These are phyloP conservation scores for Pleurostoma richardsiae DNA, from an alignment of 2,329 filamentous ascomycete genomes.

Conservation along the genomic window DNA sequence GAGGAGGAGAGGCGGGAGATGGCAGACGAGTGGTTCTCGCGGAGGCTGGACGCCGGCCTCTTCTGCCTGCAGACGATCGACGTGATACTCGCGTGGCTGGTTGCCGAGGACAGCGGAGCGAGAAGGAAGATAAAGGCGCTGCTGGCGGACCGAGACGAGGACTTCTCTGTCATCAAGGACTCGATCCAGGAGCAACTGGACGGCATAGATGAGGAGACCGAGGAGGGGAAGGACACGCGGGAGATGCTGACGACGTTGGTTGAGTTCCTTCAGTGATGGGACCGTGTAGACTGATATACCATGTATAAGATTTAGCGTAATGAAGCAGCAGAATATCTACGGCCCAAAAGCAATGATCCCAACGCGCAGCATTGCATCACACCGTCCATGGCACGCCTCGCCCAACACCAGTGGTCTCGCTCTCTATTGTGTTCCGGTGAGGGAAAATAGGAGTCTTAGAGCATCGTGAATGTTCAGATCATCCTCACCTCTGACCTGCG, in stretches of 20 bases:
- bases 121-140: slow-evolving; percentile 57
- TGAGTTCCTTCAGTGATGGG: slow-evolving; percentile 34
- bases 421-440: too few species aligned
- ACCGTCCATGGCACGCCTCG: too few species aligned
- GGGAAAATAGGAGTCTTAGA: too few species aligned
- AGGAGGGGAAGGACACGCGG: slow-evolving; percentile 51
- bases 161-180: slow-evolving; percentile 53
- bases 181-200: slow-evolving; percentile 61
- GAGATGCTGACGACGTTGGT: slow-evolving; percentile 51
- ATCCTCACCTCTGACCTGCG: neutral
- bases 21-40: slow-evolving; percentile 67
- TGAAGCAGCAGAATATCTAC: too few species aligned
- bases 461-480: neutral
- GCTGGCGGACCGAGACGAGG: slow-evolving; percentile 64
- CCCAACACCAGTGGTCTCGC: too few species aligned
- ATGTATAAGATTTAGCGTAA: too few species aligned
- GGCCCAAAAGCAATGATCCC: too few species aligned
- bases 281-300: too few species aligned
- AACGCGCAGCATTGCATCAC: too few species aligned
- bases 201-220: slow-evolving; percentile 43
- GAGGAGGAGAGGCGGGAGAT: slow-evolving; percentile 57
- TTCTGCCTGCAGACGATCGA: slow-evolving; percentile 82
- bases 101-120: slow-evolving; percentile 81
- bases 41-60: slow-evolving; percentile 76
- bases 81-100: slow-evolving; percentile 81